These are phyloP conservation scores for Aspergillus ustus DNA, from an alignment of 2,329 filamentous ascomycete species.

Conservation along the genomic window DNA sequence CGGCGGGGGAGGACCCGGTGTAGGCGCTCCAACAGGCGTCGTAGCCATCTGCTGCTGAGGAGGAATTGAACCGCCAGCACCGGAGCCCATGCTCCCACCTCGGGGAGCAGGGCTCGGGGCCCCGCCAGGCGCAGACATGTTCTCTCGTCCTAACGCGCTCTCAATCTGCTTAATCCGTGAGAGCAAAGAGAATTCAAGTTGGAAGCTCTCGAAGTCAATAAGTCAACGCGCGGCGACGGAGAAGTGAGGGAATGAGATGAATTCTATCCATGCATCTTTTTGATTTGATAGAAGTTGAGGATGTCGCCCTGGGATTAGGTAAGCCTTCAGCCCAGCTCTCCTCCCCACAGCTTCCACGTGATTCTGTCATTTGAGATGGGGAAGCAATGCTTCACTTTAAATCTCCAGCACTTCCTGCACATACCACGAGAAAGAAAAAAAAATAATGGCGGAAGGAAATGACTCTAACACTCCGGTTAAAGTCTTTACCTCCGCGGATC, in stretches of 20 bases:
- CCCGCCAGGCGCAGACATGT: slow-evolving; percentile 52
- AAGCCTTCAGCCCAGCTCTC: slow-evolving; percentile 17
- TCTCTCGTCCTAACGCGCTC: slow-evolving; percentile 9
- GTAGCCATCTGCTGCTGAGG: slow-evolving; percentile 54
- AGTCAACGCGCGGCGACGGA: slow-evolving; percentile 13
- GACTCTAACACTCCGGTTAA: slow-evolving; percentile 31
- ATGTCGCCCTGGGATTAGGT: slow-evolving; percentile 13
- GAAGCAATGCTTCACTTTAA: background rate
- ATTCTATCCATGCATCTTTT: slow-evolving; percentile 15
- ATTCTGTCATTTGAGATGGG: background rate
- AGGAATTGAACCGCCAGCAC: slow-evolving; percentile 44
- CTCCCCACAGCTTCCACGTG: slow-evolving; percentile 14
- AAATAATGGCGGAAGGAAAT: slow-evolving; percentile 31
- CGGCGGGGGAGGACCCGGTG: slow-evolving; percentile 41
- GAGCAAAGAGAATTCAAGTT: background rate
- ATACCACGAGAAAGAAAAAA: background rate
- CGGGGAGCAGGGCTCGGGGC: slow-evolving; percentile 55
- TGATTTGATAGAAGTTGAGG: slow-evolving; percentile 14
- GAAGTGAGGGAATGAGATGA: slow-evolving; percentile 16
- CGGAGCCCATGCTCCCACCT: slow-evolving; percentile 54
- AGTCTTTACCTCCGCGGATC: slow-evolving; percentile 73
- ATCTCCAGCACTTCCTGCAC: background rate
- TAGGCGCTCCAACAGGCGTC: slow-evolving; percentile 51
- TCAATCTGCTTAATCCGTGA: background rate
- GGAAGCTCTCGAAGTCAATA: background rate